Conservation (phyloP, 225 moss, liverwort and hornwort genomes). For the Anthoceros angustus region DNA sequence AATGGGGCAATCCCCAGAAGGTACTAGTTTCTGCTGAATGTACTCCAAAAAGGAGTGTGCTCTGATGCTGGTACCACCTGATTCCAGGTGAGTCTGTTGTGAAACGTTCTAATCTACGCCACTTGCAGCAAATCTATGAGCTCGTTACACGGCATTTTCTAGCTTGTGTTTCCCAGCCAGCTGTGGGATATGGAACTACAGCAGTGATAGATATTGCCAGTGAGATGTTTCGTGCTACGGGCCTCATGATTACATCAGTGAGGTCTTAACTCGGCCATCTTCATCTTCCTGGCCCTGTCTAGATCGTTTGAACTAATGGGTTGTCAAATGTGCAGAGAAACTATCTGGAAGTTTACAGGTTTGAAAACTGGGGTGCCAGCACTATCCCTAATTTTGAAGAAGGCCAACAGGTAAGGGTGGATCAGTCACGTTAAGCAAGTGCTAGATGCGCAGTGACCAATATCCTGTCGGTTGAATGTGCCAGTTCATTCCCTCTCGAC, state of each 20-base stretch:
- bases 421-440: neutral
- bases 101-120: too few relatives aligned
- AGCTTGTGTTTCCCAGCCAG: constrained; percentile 97
- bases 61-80: neutral
- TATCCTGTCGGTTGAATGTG: constrained; percentile 5
- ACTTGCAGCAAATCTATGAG: constrained; percentile 69
- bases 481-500: constrained; percentile 82
- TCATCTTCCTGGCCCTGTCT: neutral
- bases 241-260: constrained; percentile 97
- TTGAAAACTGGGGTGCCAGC: constrained; percentile 73
- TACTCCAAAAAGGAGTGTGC: neutral
- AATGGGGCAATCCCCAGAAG: constrained; percentile 76
- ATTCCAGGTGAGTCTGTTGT: too few relatives aligned
- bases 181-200: constrained; percentile 78
- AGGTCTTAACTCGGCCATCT: constrained; percentile 8
- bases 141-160: constrained; percentile 87
- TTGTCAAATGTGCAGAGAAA: constrained; percentile 45
- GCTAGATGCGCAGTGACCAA: neutral
- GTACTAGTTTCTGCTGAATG: constrained; percentile 17
- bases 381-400: constrained; percentile 83
- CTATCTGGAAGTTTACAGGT: constrained; percentile 81
- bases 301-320: neutral
- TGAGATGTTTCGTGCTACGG: constrained; percentile 74
- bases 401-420: constrained; percentile 56
- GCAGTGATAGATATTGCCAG: constrained; percentile 86